Base-by-base conservation (phyloP, 2,329 filamentous ascomycete species). In the Setomelanomma holmii region DNA sequence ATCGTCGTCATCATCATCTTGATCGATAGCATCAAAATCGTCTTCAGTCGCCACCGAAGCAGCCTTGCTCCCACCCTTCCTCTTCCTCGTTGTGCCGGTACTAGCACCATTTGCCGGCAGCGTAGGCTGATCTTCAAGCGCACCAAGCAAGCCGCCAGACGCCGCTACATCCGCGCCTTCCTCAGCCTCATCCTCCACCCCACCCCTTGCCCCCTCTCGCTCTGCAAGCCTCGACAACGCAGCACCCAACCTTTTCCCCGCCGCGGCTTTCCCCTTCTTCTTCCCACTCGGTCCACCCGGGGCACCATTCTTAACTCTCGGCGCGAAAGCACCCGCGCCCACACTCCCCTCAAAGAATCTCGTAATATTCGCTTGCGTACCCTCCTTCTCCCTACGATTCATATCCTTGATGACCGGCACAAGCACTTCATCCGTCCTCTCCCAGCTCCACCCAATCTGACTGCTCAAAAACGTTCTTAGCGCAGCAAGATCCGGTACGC, bases 341-440 rank as follows among this genome's bases (percentile, higher is more conserved):
- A 91, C 87, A 4, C 79, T 76, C 0, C 93, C 93, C 11, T 86
- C 85, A 72, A 98, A 97, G 74, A 88, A 99, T 20, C 87, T 82
- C n/a, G 95, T 99, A 60, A 99, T 96, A 64, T 99, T 99, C 52
- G 87, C 88, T 79, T 99, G 95, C 16, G 93, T 98, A 5, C 95
- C 95, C 76, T 98, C 95, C 22, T 86, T 82, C 60, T 91, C 89
- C 34, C 95, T 83, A 4, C 86, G 85, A 71, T 98, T 98, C 90
- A 99, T 96, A 68, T 99, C 95, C 50, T 88, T 84, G 58, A 99
- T 95, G 1, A 99, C 96, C 0, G 95, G 95, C 1, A 99, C 91
- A 1, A 99, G 84, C 2, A 99, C 90, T 74, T 99, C 95, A 67
- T 99, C 95, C 0, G 93, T 98, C 6, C 92, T 83, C 74, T 98